A percentile compares a stretch with the other conserved stretches of the same genome.
These are phyloP conservation scores for Euryodendron excelsum DNA, from an alignment of 148 eudicot genomes.

Conservation along the genomic window DNA sequence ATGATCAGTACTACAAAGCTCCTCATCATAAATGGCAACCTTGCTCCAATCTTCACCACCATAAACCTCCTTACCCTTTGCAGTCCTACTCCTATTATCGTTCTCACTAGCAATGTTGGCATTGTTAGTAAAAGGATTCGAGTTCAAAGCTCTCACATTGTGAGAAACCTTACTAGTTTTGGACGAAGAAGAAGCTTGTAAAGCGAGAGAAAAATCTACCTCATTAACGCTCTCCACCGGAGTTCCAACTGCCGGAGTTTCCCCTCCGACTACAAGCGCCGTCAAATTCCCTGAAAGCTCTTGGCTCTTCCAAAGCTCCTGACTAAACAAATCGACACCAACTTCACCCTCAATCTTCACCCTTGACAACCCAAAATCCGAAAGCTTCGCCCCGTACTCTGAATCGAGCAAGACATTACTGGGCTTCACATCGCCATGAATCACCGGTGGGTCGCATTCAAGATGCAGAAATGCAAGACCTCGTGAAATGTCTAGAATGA, in stretches of 20 bases:
- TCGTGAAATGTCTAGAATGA: constrained; percentile 59
- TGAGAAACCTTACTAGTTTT: constrained; percentile 40
- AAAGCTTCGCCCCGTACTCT: constrained; percentile 75
- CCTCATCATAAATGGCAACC: constrained; percentile 46
- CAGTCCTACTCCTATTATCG: constrained; percentile 25
- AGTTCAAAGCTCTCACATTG: constrained; percentile 29
- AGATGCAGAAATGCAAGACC: constrained; percentile 76
- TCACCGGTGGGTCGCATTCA: constrained; percentile 95
- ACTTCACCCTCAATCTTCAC: constrained; percentile 76
- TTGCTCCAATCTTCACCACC: constrained; percentile 32
- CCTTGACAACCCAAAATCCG: constrained; percentile 95
- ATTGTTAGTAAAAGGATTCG: constrained; percentile 26
- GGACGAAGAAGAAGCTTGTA: constrained; percentile 81
- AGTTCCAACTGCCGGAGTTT: constrained; percentile 45
- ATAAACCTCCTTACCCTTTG: constrained; percentile 75
- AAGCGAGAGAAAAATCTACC: constrained; percentile 84
- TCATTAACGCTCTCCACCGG: constrained; percentile 50
- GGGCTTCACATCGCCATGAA: constrained; percentile 98
- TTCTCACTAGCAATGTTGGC: constrained; percentile 9
- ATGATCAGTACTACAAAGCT: constrained; percentile 46
- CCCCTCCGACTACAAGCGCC: too few relatives aligned
- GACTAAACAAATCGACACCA: constrained; percentile 79
- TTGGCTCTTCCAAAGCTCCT: constrained; percentile 58
- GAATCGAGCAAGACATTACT: constrained; percentile 95
- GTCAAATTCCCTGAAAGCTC: too few relatives aligned